Evolutionary conservation across 805 yeast species (phyloP), one percentile per base, ranked within the genome.

Genomic region (Metschnikowia gelsemii): DNA sequence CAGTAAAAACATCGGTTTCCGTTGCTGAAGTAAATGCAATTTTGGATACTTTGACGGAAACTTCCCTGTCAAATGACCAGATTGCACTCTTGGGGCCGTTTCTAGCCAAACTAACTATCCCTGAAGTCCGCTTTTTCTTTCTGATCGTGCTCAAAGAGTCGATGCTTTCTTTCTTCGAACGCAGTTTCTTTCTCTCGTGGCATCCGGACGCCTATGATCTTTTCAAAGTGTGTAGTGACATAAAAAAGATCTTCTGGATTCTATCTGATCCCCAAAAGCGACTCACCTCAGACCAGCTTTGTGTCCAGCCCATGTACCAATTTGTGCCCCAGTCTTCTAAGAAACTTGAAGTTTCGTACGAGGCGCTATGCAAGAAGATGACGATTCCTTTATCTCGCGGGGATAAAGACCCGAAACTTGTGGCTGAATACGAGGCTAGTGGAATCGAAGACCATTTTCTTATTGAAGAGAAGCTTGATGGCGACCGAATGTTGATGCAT

Each of bases 401-500:
- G 11, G 45, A 39, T 6, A 47, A 52, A 22, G 52, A 49, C 35
- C 34, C 48, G 5, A 42, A 40, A 27, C 38, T 62, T 17, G 46
- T 52, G 19, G 40, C 36, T 3, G 31, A 43, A 16, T 63, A 55
- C 49, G 41, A 49, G 2, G 20, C 33, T 1, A 32, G 45, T 25
- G 40, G 42, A 2, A 34, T 58, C 5, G 54, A 50, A 14, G 54
- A 52, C 25, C 53, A 59, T 32, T 87, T 88, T 54, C 74, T 72
- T 38, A 78, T 91, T 8, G 98, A 91, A 56, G 97, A 91, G 58
- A 91, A 91, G 58, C 75, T 89, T 65, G 97, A 91, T 61, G 99
- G 98, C 2, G 97, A 91, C 60, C 66, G 99, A 50, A 79, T 87
- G 52, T 82, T 87, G 40, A 50, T 89, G 33, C 99, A 91, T 58